Evolutionary conservation across 768 basidiomycete species (phyloP), one percentile per base, ranked within the genome.

Genomic region (Podaxis sp.): DNA sequence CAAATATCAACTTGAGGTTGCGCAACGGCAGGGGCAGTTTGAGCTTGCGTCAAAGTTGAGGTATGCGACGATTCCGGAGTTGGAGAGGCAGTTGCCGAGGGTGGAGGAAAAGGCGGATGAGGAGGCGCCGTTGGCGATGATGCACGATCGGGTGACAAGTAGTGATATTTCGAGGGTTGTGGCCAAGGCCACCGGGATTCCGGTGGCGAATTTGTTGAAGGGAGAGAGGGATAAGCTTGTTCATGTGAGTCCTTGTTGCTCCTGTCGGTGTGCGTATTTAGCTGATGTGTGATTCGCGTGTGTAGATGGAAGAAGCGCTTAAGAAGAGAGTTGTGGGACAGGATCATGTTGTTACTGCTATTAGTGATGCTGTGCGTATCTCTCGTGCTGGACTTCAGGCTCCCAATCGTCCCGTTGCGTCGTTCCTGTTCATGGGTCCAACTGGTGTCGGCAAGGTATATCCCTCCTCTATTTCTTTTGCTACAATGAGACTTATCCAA

Each of bases 331-430:
- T 98, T 7, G 89, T 98, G 2, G 95, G 96, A 1, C 96, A 98
- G 71, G 89, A 94, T 63, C 88, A 94, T 66, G 91, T 94, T n/a
- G 82, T 98, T 29, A 72, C 81, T 1, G 87, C 94, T 4, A 86
- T 97, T 66, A 89, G 90, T 62, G 91, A 97, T 67, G 94, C 96
- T 13, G 92, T 98, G 24, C 85, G 94, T 17, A 91, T 98, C 56
- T 96, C 94, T 33, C 86, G 96, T 55, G 93, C 95, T 2, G 96
- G 96, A 0, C 73, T 98, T 19, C 90, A 94, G 67, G 90, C 92
- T 0, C 91, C 93, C 6, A 91, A 91, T 66, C 80, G 94, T 15
- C 96, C 96, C 1, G 88, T 96, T 17, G 94, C 96, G 2, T 94
- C 92, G 1, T 96, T 97, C 85, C 78, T 97, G 49, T 94, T 97